Evolutionary conservation across 495 filamentous ascomycete genomes (phyloP).

Genomic region (Podospora didyma): DNA sequence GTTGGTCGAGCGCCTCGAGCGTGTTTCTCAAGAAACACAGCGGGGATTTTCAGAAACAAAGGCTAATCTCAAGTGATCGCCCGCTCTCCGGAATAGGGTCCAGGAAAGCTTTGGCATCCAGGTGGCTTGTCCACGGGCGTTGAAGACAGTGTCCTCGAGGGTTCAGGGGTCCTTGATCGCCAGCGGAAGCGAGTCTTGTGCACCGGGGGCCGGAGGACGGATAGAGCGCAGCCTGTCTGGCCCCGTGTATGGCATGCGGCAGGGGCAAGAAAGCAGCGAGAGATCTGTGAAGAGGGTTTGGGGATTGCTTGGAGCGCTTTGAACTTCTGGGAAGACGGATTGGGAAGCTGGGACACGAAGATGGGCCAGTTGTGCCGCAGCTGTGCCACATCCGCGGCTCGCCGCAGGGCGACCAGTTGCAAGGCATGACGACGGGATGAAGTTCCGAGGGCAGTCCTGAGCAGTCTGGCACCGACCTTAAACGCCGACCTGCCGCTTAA

Average conservation of each 20-base stretch:
- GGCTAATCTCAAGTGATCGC: constrained; percentile 29
- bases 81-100: background rate
- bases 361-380: constrained; percentile 15
- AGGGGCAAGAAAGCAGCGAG: constrained; percentile 15
- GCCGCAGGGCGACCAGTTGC: constrained; percentile 16
- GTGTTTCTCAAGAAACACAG: constrained; percentile 27
- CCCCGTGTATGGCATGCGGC: constrained; percentile 27
- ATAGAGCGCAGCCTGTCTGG: constrained; percentile 27
- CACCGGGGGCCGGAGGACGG: constrained; percentile 23
- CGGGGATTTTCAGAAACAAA: constrained; percentile 33
- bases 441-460: constrained; percentile 21
- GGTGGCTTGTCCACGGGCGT: constrained; percentile 10
- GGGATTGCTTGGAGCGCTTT: constrained; percentile 22
- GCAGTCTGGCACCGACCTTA: constrained; percentile 11
- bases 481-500: constrained; percentile 10
- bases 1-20: constrained; percentile 9
- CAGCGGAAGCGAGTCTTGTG: constrained; percentile 23
- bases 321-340: constrained; percentile 14
- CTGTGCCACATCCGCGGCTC: constrained; percentile 19
- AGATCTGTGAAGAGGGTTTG: constrained; percentile 10
- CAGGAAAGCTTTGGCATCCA: constrained; percentile 9
- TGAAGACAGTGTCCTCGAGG: constrained; percentile 13
- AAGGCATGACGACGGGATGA: constrained; percentile 28
- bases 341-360: constrained; percentile 13
- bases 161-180: constrained; percentile 26